phyloP scores from a whole-genome alignment of 2,329 filamentous ascomycete species.

The Fonsecaea multimorphosa region DNA sequence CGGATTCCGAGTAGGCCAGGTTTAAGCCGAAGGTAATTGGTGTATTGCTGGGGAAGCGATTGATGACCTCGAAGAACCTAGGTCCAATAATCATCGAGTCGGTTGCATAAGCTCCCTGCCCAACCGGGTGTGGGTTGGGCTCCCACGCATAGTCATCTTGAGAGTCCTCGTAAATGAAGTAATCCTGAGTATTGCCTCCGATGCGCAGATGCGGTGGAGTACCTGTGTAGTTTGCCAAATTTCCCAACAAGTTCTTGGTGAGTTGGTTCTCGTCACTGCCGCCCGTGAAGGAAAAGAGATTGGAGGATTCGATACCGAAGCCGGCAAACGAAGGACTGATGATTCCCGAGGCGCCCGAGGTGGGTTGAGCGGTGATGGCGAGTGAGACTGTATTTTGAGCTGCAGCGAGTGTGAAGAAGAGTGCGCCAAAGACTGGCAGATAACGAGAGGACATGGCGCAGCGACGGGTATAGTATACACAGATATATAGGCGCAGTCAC shows the following conservation, averaged over 20 bases:
- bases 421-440: constrained; percentile 31
- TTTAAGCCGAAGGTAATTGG: constrained; percentile 59
- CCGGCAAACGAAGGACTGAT: constrained; percentile 56
- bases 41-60: constrained; percentile 58
- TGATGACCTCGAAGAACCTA: constrained; percentile 55
- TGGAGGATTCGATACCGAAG: constrained; percentile 61
- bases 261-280: constrained; percentile 50
- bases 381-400: constrained; percentile 32
- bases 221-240: constrained; percentile 57
- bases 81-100: constrained; percentile 57
- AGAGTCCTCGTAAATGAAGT: constrained; percentile 53
- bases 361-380: constrained; percentile 30
- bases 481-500: constrained; percentile 1
- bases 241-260: constrained; percentile 56
- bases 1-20: constrained; percentile 54
- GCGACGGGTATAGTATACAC: constrained; percentile 15
- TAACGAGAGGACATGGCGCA: constrained; percentile 31
- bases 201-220: constrained; percentile 57
- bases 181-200: constrained; percentile 60
- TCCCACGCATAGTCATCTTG: constrained; percentile 48
- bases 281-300: constrained; percentile 60
- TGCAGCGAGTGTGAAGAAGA: constrained; percentile 21
- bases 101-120: constrained; percentile 49
- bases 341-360: constrained; percentile 33
- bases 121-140: constrained; percentile 46